Evolutionary conservation across 2,329 filamentous ascomycete genomes (phyloP).

Genomic region (Shiraia sp.): DNA sequence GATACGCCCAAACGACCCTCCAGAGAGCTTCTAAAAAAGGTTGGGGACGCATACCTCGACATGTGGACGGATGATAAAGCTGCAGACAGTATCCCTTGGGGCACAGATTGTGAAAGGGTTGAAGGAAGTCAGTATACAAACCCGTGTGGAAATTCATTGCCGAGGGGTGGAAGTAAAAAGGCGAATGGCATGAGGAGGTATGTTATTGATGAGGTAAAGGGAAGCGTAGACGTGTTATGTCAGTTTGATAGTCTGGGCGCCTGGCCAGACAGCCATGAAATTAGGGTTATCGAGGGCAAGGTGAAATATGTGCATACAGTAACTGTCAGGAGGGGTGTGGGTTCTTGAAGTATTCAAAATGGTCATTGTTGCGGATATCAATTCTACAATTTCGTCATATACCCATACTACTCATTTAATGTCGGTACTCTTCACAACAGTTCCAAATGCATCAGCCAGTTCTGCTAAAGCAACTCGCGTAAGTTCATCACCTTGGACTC

Average conservation of each 20-base stretch:
- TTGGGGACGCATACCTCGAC: constrained; percentile 34
- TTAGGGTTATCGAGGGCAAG: constrained; percentile 30
- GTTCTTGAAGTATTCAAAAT: neutral
- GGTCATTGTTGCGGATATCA: neutral
- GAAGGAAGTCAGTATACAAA: constrained; percentile 29
- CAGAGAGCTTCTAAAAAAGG: constrained; percentile 29
- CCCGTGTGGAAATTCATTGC: constrained; percentile 29
- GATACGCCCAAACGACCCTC: constrained; percentile 21
- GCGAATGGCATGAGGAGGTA: constrained; percentile 33
- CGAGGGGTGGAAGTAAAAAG: constrained; percentile 29
- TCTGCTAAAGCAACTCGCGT: constrained; percentile 57
- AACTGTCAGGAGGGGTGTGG: constrained; percentile 24
- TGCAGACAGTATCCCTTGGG: constrained; percentile 34
- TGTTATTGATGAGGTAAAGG: constrained; percentile 34
- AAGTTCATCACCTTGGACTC: constrained; percentile 59
- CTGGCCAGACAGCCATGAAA: constrained; percentile 36
- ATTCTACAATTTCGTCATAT: neutral
- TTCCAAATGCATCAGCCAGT: constrained; percentile 66
- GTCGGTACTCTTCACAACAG: constrained; percentile 57
- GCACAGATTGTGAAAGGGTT: constrained; percentile 33
- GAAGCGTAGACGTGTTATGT: constrained; percentile 35
- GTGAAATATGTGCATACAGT: constrained; percentile 40
- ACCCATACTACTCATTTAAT: constrained; percentile 49
- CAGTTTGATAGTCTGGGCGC: constrained; percentile 34
- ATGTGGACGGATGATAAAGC: constrained; percentile 39